Evolutionary conservation across 352 stramenopile genomes (phyloP).

Genomic region (Globisporangium echinulatum): DNA sequence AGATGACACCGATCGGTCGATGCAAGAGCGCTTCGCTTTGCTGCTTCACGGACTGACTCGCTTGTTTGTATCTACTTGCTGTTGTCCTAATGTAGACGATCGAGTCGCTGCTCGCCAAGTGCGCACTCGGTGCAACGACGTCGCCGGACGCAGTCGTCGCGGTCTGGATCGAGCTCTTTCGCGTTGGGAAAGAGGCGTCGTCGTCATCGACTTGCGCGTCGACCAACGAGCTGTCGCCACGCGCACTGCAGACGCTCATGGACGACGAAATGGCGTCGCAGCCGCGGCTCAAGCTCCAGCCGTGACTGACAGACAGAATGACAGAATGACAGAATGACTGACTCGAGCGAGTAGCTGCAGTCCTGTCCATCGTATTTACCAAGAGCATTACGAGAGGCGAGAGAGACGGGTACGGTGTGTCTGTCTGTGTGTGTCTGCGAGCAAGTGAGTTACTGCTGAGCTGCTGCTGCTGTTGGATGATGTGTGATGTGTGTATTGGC

Average conservation of each 20-base stretch:
- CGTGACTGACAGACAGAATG: background rate
- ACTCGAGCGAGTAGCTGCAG: background rate
- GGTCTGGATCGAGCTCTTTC: slow-evolving; percentile 60
- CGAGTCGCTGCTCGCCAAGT: slow-evolving; percentile 56
- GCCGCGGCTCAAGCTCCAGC: slow-evolving; percentile 39
- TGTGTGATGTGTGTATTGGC: too few species aligned
- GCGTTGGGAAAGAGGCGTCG: slow-evolving; percentile 21
- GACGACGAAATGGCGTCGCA: slow-evolving; percentile 47
- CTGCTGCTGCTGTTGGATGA: too few species aligned
- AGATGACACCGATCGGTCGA: too few species aligned
- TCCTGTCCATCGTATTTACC: background rate
- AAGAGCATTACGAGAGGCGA: too few species aligned
- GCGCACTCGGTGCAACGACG: slow-evolving; percentile 30
- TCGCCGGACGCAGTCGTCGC: slow-evolving; percentile 51
- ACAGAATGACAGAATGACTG: background rate
- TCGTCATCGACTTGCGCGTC: background rate
- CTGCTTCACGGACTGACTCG: background rate
- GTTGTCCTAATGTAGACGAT: slow-evolving; percentile 38
- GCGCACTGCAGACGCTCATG: slow-evolving; percentile 29
- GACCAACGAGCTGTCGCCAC: slow-evolving; percentile 8
- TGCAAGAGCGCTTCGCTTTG: too few species aligned
- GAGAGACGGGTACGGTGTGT: too few species aligned
- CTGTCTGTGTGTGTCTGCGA: too few species aligned
- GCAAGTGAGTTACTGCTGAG: too few species aligned
- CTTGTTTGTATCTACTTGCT: background rate